A percentile compares a stretch with the other conserved stretches of the same genome.
Conservation (phyloP, 2,329 filamentous ascomycete species). For the Fusarium mundagurra region DNA sequence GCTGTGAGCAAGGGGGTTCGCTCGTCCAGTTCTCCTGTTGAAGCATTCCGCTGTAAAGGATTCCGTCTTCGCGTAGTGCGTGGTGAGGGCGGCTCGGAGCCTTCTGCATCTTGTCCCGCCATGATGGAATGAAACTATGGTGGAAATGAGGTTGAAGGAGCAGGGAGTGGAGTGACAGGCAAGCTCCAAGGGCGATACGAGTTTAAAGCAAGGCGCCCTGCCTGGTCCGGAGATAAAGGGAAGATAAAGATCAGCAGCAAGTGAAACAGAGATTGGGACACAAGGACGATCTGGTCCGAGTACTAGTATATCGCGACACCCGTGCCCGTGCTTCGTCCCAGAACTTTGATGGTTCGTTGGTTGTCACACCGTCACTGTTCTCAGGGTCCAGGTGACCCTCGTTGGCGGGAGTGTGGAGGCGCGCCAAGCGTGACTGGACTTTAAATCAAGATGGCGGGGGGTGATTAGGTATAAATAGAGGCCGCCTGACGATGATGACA, state of each 20-base stretch:
- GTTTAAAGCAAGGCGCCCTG: neutral
- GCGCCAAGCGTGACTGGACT: conserved; percentile 33
- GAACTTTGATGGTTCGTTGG: conserved; percentile 27
- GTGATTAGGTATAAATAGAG: neutral
- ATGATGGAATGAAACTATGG: conserved; percentile 35
- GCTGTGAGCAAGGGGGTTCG: conserved; percentile 55
- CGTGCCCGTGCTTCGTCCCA: conserved; percentile 27
- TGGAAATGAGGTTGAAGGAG: neutral
- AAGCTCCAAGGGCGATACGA: neutral
- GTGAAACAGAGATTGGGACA: conserved; percentile 6
- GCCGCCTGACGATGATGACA: neutral
- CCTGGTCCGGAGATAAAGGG: neutral
- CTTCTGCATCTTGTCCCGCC: conserved; percentile 44
- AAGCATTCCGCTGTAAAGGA: conserved; percentile 41
- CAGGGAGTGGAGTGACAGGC: neutral
- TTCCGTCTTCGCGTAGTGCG: conserved; percentile 44
- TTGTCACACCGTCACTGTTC: conserved; percentile 36
- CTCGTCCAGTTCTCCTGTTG: conserved; percentile 52
- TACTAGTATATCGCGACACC: conserved; percentile 17
- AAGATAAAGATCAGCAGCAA: neutral
- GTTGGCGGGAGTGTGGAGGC: conserved; percentile 21
- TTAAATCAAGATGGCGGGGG: conserved; percentile 34
- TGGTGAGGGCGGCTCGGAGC: conserved; percentile 49
- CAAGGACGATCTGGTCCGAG: conserved; percentile 2
- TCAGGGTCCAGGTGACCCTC: conserved; percentile 38